Evolutionary conservation across 805 yeast genomes (phyloP).

Genomic region (Cyberlindnera xishuangbannaensis): DNA sequence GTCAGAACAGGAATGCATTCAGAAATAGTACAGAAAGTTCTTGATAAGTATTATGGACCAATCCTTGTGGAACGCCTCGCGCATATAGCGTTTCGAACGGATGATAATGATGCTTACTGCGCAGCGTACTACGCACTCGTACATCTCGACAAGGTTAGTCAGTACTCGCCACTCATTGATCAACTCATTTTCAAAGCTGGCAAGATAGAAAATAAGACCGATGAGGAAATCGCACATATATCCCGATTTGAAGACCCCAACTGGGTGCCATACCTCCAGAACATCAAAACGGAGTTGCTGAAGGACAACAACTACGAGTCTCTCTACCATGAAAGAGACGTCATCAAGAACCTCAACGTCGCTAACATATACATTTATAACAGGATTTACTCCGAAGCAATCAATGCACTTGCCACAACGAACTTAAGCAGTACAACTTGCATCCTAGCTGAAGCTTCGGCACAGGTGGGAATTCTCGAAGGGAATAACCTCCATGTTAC

Average conservation of each 20-base stretch:
- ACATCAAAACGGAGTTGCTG: constrained; percentile 4
- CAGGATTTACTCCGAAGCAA: constrained; percentile 20
- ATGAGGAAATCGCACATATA: constrained; percentile 1
- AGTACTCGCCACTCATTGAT: constrained; percentile 17
- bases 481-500: constrained; percentile 9
- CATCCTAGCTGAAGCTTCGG: constrained; percentile 16
- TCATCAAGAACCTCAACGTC: constrained; percentile 12
- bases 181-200: constrained; percentile 7
- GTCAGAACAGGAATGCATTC: no score
- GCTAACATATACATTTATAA: constrained; percentile 15
- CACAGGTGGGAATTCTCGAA: constrained; percentile 22
- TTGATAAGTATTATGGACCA: constrained; percentile 18
- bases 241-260: constrained; percentile 1
- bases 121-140: constrained; percentile 19
- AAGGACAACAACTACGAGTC: constrained; percentile 14
- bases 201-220: constrained; percentile 1
- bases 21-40: no score
- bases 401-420: constrained; percentile 14
- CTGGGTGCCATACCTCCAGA: constrained; percentile 1
- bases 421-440: constrained; percentile 15
- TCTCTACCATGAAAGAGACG: constrained; percentile 22
- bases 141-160: constrained; percentile 12
- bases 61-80: constrained; percentile 18
- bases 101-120: constrained; percentile 2
- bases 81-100: constrained; percentile 7